A percentile compares a stretch with the other conserved stretches of the same genome.
phyloP scores from a whole-genome alignment of 768 basidiomycete genomes.

The Mycena crocata region DNA sequence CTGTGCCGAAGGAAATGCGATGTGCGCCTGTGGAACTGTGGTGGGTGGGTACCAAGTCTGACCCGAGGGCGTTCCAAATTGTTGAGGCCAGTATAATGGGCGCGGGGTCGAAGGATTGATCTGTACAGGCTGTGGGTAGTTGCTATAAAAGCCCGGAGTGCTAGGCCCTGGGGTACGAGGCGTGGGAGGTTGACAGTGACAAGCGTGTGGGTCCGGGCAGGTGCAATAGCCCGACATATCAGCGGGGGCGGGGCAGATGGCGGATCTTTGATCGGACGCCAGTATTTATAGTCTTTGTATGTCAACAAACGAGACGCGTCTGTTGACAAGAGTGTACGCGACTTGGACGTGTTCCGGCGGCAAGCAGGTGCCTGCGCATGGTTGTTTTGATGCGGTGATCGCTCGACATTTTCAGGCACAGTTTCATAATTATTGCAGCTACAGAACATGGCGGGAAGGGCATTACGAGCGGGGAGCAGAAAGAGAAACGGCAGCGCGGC shows the following conservation, averaged over 20 bases:
- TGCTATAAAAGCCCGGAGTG: not conserved
- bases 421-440: not conserved
- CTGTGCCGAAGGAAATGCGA: not conserved
- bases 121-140: not conserved
- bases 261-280: not conserved
- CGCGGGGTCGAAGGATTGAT: not conserved
- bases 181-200: not conserved
- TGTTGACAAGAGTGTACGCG: not conserved
- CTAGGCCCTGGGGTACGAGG: not conserved
- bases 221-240: not conserved
- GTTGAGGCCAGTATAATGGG: not conserved
- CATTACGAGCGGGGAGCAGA: not conserved
- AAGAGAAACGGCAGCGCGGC: not conserved
- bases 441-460: not conserved
- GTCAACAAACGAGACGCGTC: constrained; percentile 6
- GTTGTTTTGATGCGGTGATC: not conserved
- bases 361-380: not conserved
- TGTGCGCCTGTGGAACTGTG: not conserved
- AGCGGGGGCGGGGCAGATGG: not conserved
- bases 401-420: not conserved
- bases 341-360: not conserved
- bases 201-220: not conserved
- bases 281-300: not conserved
- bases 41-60: not conserved
- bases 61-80: not conserved